Evolutionary conservation across 2,329 filamentous ascomycete species (phyloP).

Genomic region (Achaetomium macrosporum): DNA sequence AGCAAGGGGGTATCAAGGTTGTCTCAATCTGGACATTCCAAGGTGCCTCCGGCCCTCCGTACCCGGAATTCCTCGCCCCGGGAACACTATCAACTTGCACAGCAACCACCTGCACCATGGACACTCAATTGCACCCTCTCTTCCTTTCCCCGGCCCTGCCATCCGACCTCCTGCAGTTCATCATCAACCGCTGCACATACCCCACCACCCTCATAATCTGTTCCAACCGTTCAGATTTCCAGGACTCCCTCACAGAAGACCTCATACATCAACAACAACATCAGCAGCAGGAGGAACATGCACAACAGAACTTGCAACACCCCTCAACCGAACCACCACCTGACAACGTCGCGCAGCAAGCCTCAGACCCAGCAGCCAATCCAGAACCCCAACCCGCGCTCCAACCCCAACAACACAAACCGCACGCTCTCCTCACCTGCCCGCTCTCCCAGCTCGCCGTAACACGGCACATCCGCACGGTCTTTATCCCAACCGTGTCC

Average conservation of each 20-base stretch:
- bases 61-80: background rate
- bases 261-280: constrained; percentile 32
- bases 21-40: background rate
- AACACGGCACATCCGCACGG: constrained; percentile 61
- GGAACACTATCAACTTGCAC: background rate
- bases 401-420: constrained; percentile 15
- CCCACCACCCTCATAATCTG: constrained; percentile 68
- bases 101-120: background rate
- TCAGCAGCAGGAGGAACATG: constrained; percentile 5
- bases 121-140: constrained; percentile 27
- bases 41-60: no score
- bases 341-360: constrained; percentile 3
- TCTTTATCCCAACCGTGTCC: constrained; percentile 70
- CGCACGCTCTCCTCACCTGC: constrained; percentile 47
- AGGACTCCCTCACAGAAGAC: constrained; percentile 51
- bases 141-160: constrained; percentile 50
- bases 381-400: background rate
- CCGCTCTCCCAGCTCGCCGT: constrained; percentile 64
- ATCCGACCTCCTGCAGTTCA: constrained; percentile 57
- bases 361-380: constrained; percentile 2
- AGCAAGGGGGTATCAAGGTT: background rate
- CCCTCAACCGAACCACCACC: constrained; percentile 6
- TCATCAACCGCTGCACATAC: constrained; percentile 50
- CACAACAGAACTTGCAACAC: background rate
- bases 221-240: constrained; percentile 57